Evolutionary conservation across 805 yeast species (phyloP).

Genomic region (Candida germanica): DNA sequence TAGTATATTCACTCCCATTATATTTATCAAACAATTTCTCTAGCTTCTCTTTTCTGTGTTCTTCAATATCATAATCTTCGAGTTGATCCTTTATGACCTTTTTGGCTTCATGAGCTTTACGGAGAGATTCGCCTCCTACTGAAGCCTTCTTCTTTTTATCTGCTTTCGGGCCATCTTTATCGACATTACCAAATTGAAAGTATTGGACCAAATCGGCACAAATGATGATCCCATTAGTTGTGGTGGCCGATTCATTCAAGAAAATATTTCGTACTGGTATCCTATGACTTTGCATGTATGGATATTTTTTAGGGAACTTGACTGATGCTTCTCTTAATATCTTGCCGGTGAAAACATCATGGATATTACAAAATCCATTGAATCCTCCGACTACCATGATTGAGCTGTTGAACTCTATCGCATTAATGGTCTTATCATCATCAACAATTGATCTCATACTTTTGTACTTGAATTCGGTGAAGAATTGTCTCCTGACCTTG

Average conservation of each 20-base stretch:
- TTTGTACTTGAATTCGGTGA: slow-evolving; percentile 22
- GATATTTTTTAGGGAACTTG: slow-evolving; percentile 24
- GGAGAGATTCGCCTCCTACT: slow-evolving; percentile 19
- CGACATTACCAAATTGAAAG: slow-evolving; percentile 44
- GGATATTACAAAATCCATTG: slow-evolving; percentile 41
- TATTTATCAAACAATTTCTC: slow-evolving; percentile 38
- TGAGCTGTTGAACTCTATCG: slow-evolving; percentile 32
- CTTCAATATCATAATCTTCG: slow-evolving; percentile 33
- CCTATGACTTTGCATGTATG: slow-evolving; percentile 18
- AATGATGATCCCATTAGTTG: slow-evolving; percentile 36
- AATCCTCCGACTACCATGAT: slow-evolving; percentile 39
- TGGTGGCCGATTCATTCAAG: slow-evolving; percentile 22
- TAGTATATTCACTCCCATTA: slow-evolving; percentile 39
- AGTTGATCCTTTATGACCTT: slow-evolving; percentile 30
- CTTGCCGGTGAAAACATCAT: slow-evolving; percentile 43
- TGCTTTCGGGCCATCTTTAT: slow-evolving; percentile 9
- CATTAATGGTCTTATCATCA: slow-evolving; percentile 13
- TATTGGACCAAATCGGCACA: slow-evolving; percentile 44
- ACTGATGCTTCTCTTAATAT: slow-evolving; percentile 31
- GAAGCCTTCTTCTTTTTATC: slow-evolving; percentile 15
- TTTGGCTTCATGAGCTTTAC: slow-evolving; percentile 17
- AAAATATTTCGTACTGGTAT: slow-evolving; percentile 26
- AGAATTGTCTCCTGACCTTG: slow-evolving; percentile 16
- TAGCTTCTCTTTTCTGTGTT: slow-evolving; percentile 20
- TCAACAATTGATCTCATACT: slow-evolving; percentile 7